phyloP scores from a whole-genome alignment of 2,329 filamentous ascomycete genomes.

The Penicillium sp. region DNA sequence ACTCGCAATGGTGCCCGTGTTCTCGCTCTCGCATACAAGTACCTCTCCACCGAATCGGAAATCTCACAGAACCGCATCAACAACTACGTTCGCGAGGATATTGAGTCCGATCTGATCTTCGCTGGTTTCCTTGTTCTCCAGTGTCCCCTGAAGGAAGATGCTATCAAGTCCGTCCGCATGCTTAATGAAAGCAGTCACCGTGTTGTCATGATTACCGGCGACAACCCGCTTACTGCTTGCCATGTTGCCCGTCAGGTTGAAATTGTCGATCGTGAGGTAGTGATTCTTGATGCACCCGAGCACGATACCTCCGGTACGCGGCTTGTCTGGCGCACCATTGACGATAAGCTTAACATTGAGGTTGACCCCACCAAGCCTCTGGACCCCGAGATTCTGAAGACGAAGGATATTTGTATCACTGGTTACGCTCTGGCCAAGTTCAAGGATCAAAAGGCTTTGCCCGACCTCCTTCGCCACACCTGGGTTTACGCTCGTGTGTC shows the following conservation, averaged over 20 bases:
- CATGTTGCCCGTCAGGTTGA: constrained; percentile 95
- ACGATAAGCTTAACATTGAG: constrained; percentile 81
- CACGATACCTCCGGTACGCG: constrained; percentile 76
- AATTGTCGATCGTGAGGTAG: constrained; percentile 91
- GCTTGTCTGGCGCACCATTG: constrained; percentile 90
- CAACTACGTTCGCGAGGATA: constrained; percentile 86
- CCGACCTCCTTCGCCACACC: constrained; percentile 76
- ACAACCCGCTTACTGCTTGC: constrained; percentile 93
- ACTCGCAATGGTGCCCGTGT: constrained; percentile 94
- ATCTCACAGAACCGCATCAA: constrained; percentile 83
- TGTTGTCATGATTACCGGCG: constrained; percentile 98
- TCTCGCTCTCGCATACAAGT: constrained; percentile 89
- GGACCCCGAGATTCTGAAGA: constrained; percentile 74
- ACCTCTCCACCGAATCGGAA: constrained; percentile 76
- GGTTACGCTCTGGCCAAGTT: constrained; percentile 91
- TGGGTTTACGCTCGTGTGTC: constrained; percentile 99
- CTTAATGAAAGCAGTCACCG: constrained; percentile 98
- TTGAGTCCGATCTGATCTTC: constrained; percentile 80
- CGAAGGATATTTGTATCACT: constrained; percentile 91
- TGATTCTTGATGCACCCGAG: constrained; percentile 94
- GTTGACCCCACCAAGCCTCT: constrained; percentile 81
- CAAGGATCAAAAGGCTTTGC: constrained; percentile 73
- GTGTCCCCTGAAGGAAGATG: constrained; percentile 94
- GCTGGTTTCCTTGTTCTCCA: constrained; percentile 95
- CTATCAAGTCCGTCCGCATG: constrained; percentile 90